These are phyloP conservation scores for Grammothele lineata DNA, from an alignment of 768 basidiomycete genomes.

Conservation along the genomic window DNA sequence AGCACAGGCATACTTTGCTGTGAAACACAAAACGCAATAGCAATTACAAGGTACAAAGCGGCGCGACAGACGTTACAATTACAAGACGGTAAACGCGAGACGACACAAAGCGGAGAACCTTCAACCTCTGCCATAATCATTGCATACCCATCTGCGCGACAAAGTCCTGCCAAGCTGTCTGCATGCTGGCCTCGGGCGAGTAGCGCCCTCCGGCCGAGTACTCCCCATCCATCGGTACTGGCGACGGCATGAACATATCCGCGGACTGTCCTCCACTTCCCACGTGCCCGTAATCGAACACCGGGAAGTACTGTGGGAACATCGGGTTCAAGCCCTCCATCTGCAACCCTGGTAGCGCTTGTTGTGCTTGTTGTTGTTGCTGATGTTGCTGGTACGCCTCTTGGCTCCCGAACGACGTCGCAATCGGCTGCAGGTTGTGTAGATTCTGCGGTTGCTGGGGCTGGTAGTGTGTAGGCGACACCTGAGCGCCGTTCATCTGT, in stretches of 20 bases:
- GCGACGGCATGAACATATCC: slow-evolving; percentile 21
- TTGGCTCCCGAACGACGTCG: slow-evolving; percentile 8
- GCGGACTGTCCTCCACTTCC: slow-evolving; percentile 17
- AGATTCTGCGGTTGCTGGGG: slow-evolving; percentile 15
- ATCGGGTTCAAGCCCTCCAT: slow-evolving; percentile 21
- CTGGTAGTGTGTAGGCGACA: slow-evolving; percentile 15
- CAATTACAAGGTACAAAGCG: too few species aligned
- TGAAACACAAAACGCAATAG: too few species aligned
- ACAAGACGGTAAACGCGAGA: too few species aligned
- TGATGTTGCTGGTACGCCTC: slow-evolving; percentile 3
- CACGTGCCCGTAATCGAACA: slow-evolving; percentile 61
- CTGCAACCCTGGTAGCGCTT: slow-evolving; percentile 13
- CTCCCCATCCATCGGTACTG: slow-evolving; percentile 25
- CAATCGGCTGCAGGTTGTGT: slow-evolving; percentile 15
- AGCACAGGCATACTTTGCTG: too few species aligned
- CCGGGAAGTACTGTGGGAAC: slow-evolving; percentile 71
- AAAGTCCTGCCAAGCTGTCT: slow-evolving; percentile 31
- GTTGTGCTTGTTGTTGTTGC: slow-evolving; percentile 1
- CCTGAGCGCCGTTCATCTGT: slow-evolving; percentile 27
- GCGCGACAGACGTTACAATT: too few species aligned
- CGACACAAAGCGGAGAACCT: too few species aligned
- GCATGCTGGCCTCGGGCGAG: slow-evolving; percentile 30
- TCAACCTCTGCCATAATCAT: slow-evolving; percentile 5
- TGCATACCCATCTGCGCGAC: slow-evolving; percentile 27
- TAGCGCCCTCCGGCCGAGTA: slow-evolving; percentile 25